These are phyloP conservation scores for Ceratonia siliqua DNA, from an alignment of 306 rosid genomes.

Conservation along the genomic window DNA sequence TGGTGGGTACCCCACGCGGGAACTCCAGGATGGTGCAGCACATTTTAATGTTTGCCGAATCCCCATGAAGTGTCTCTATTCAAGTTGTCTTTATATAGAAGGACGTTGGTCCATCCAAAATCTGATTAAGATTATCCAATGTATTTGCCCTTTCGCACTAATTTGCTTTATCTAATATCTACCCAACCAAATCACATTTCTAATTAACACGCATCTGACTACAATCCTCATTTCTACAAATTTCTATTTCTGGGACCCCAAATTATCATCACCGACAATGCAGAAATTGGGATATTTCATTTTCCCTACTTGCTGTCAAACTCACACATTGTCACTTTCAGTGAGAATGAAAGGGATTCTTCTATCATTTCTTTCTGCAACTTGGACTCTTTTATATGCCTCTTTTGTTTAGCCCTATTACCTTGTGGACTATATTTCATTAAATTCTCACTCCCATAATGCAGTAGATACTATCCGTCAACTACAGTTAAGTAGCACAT, in stretches of 20 bases:
- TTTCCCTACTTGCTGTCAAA: slow-evolving; percentile 1
- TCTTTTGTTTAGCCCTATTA: background rate
- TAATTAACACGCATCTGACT: background rate
- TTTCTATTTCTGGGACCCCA: slow-evolving; percentile 25
- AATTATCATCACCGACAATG: slow-evolving; percentile 23
- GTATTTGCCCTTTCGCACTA: slow-evolving; percentile 22
- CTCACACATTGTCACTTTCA: slow-evolving; percentile 11
- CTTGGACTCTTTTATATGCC: background rate
- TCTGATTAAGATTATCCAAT: slow-evolving; percentile 19
- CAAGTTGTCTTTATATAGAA: background rate
- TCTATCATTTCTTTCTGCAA: background rate
- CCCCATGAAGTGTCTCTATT: background rate
- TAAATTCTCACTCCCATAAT: background rate
- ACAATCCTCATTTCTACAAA: background rate
- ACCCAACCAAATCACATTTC: slow-evolving; percentile 16
- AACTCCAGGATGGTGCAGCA: no score
- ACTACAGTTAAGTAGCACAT: no score
- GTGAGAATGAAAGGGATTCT: slow-evolving; percentile 1
- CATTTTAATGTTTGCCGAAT: slow-evolving; percentile 9
- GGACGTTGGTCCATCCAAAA: background rate
- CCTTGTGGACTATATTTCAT: slow-evolving; percentile 12
- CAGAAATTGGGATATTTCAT: background rate
- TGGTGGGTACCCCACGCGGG: no score
- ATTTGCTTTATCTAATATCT: background rate
- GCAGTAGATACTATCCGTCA: no score